phyloP scores from a whole-genome alignment of 169 alveolate species.

The Cystoisospora suis region DNA sequence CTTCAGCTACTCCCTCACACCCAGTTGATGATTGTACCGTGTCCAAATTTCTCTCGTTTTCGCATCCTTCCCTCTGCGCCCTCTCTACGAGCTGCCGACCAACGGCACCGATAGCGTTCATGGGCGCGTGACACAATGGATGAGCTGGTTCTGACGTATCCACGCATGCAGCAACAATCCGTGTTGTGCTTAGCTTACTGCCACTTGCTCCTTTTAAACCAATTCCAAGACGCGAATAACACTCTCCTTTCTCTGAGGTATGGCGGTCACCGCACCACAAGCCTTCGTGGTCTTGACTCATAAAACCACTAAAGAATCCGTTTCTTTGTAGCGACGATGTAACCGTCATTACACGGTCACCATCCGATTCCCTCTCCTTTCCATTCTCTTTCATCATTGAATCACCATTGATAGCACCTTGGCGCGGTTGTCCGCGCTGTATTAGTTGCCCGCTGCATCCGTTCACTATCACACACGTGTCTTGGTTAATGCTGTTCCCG shows the following conservation, averaged over 20 bases:
- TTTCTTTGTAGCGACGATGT: no score
- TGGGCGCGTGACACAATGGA: slow-evolving; percentile 4
- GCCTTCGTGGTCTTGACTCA: no score
- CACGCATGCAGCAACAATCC: slow-evolving; percentile 25
- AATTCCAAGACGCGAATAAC: no score
- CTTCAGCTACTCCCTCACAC: not conserved
- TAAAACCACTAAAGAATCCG: no score
- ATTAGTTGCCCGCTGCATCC: not conserved
- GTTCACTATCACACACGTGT: not conserved
- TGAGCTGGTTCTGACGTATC: not conserved
- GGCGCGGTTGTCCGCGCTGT: not conserved
- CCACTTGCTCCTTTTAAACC: no score
- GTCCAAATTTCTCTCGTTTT: not conserved
- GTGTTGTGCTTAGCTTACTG: no score
- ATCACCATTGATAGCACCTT: no score
- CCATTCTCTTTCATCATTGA: no score
- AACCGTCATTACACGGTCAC: no score
- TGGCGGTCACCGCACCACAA: no score
- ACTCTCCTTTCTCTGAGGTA: no score
- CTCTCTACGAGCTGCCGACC: not conserved
- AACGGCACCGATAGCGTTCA: not conserved
- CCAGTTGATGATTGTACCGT: not conserved
- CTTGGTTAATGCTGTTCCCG: not conserved
- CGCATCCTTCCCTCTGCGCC: not conserved
- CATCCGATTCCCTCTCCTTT: no score